Evolutionary conservation across 1,284 basidiomycete genomes (phyloP).

Genomic region (Uromyces viciae-fabae): DNA sequence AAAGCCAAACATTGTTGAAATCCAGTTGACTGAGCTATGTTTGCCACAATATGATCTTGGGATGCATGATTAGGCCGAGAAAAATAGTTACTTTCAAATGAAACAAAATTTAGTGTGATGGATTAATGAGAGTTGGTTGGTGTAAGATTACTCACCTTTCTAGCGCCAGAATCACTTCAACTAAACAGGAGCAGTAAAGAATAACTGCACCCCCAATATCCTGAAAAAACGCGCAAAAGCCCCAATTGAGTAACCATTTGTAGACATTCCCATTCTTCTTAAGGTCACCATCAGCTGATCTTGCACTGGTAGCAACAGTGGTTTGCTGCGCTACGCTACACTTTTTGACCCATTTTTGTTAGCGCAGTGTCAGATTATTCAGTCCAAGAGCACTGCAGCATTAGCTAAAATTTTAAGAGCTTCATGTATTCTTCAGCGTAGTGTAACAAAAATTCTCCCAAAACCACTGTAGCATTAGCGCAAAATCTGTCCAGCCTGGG

Average conservation of each 20-base stretch:
- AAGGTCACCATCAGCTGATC: neutral
- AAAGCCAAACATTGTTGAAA: slow-evolving; percentile 14
- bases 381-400: too few relatives aligned
- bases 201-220: neutral
- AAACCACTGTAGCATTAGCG: too few relatives aligned
- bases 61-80: neutral
- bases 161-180: neutral
- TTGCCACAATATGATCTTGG: neutral
- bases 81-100: neutral
- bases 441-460: too few relatives aligned
- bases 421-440: too few relatives aligned
- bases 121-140: too few relatives aligned
- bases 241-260: neutral
- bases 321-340: too few relatives aligned
- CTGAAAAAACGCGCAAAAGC: neutral
- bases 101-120: neutral
- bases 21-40: neutral
- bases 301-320: neutral
- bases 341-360: too few relatives aligned
- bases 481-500: too few relatives aligned
- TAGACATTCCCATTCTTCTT: neutral
- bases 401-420: too few relatives aligned
- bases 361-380: too few relatives aligned
- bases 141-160: too few relatives aligned
- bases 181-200: neutral